phyloP scores from a whole-genome alignment of 75 land plant genomes.

The Azolla pinnata region DNA sequence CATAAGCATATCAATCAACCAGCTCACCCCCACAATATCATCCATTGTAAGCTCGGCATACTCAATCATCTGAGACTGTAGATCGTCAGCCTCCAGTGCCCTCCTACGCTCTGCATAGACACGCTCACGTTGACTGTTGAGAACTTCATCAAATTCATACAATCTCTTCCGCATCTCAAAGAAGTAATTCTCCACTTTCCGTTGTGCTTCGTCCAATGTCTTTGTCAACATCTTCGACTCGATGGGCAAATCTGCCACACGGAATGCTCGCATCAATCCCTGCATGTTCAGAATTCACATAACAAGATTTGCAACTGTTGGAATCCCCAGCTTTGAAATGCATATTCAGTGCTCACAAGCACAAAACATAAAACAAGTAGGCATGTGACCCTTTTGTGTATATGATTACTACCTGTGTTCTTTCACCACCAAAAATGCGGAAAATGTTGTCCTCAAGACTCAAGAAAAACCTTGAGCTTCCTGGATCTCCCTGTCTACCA shows the following conservation, averaged over 20 bases:
- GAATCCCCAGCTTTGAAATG: no score
- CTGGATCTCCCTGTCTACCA: constrained; percentile 98
- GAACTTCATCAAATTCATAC: constrained; percentile 94
- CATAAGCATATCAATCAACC: no score
- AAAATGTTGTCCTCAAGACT: constrained; percentile 98
- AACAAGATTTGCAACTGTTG: no score
- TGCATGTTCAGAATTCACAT: no score
- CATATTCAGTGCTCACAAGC: no score
- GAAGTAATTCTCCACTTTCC: constrained; percentile 95
- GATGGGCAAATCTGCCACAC: constrained; percentile 95
- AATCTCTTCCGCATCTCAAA: constrained; percentile 93
- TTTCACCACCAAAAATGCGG: constrained; percentile 94
- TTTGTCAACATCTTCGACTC: constrained; percentile 93
- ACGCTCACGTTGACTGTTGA: constrained; percentile 98
- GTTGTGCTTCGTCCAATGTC: constrained; percentile 95
- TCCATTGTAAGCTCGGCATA: constrained; percentile 97
- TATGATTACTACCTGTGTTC: constrained; percentile 98
- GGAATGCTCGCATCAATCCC: constrained; percentile 97
- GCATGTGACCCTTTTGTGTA: no score
- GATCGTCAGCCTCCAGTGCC: constrained; percentile 70
- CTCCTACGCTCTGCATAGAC: constrained; percentile 92
- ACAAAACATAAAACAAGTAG: no score
- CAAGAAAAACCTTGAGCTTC: constrained; percentile 95
- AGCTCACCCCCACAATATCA: constrained; percentile 80
- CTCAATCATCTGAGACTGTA: constrained; percentile 73